phyloP scores from a whole-genome alignment of 306 rosid species.

The Oxytropis ochrocephala region DNA sequence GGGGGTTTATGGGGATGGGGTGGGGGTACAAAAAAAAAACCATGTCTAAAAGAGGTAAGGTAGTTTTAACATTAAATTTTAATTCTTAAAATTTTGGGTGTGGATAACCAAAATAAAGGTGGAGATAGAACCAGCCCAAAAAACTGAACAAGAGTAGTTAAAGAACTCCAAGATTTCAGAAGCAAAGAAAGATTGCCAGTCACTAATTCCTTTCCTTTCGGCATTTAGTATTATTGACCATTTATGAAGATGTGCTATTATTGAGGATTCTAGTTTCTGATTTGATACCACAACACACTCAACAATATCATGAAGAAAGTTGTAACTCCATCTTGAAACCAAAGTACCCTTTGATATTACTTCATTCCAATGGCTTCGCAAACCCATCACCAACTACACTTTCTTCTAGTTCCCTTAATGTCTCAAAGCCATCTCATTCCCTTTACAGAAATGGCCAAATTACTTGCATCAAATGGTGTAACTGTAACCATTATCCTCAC shows the following conservation, averaged over 20 bases:
- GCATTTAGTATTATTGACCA: neutral
- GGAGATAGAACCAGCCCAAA: no score
- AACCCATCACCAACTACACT: slow-evolving; percentile 34
- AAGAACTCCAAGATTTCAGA: neutral
- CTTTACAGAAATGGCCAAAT: slow-evolving; percentile 52
- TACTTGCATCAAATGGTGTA: slow-evolving; percentile 43
- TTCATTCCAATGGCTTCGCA: slow-evolving; percentile 28
- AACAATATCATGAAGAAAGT: neutral
- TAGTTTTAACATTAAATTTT: no score
- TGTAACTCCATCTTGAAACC: neutral
- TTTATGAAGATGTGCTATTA: neutral
- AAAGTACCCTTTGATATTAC: neutral
- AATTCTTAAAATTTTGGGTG: no score
- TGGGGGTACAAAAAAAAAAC: no score
- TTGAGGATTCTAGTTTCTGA: neutral
- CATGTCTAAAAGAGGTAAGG: no score
- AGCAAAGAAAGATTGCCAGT: neutral
- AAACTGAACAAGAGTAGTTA: neutral
- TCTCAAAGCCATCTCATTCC: slow-evolving; percentile 86
- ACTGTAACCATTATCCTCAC: slow-evolving; percentile 54
- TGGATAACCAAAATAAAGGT: no score
- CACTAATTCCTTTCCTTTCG: neutral
- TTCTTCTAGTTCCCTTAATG: slow-evolving; percentile 59
- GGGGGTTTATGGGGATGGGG: no score
- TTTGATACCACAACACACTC: neutral